Evolutionary conservation across 2,329 filamentous ascomycete genomes (phyloP), one percentile per base, ranked within the genome.

Genomic region (Botryotinia globosa): DNA sequence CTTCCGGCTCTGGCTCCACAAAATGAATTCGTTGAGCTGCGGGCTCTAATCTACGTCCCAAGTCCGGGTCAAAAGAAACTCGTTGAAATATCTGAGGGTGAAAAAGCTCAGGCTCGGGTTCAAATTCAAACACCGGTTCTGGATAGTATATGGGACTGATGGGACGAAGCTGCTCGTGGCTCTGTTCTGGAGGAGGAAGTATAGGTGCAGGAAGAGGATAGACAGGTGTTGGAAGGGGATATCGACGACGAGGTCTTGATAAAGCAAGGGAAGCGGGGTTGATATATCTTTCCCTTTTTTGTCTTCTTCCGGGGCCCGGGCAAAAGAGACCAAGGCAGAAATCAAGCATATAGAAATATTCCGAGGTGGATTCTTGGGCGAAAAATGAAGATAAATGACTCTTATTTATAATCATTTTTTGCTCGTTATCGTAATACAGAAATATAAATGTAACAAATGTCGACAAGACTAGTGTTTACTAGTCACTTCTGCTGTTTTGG

Each of bases 271-370:
- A 45, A 25, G 62, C 10, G 18, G 62, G 42, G 3, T 44, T 58
- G 45, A 22, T 54, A 59, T 72, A 72, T 37, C 39, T 29, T 16
- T 72, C 44, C 42, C 42, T 72, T 12, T 63, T 45, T 6, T 56
- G 63, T 39, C 37, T 58, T 72, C 56, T 68, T 48, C 70, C 62
- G n/a, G 70, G 63, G 18, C 48, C 58, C 10, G 70, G 62, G 10
- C 70, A 72, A 18, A 72, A 66, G 12, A 72, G 48, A 39, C 65
- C 29, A 4, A 72, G 63, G 44, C 70, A 72, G 39, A 59, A 72
- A 37, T 67, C 63, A 45, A 72, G 70, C 70, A 72, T 72, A 8
- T 39, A 59, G 61, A 18, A 64, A 29, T 25, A 6, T 34, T 44
- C 4, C 6, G 62, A 44, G 34, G 39, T 37, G 18, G 20, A 56